Evolutionary conservation across 176 grass and related monocot species (phyloP), one percentile per base, ranked within the genome.

Genomic region (Triticum timopheevii): DNA sequence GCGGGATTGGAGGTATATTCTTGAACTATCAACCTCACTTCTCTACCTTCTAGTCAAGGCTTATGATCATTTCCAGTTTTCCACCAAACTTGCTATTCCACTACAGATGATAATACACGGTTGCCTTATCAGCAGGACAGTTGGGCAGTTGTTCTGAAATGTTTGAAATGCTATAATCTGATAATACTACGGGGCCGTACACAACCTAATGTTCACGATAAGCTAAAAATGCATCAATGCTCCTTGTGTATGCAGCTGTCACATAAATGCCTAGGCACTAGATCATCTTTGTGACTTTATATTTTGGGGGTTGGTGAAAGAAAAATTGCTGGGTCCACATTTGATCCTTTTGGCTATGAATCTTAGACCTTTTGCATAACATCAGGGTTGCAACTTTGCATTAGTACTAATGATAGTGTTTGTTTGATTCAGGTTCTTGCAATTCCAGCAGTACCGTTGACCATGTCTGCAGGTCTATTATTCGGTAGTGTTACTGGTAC

Each of bases 381-480:
- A 30, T 65, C 8, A 81, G 69, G 15, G 11, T 70, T 89, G 20
- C 69, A 84, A 35, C 27, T 70, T 78, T 47, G 56, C 23, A 35
- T 80, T 54, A n/a, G 16, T 77, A 62, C n/a, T 85, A 17, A 54
- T 78, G 40, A 15, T 47, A 4, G 2, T 78, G 49, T 82, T 78
- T 81, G 7, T 65, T 82, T 13, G 24, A 73, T 86, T 81, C 91
- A 99, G 97, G 85, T 99, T 84, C 94, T 99, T 61, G 94, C 94
- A 24, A 97, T 99, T 94, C 97, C 97, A 70, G 97, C 97, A 71
- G 90, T 99, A 83, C 97, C 97, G 17, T 91, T 99, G 88, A 99
- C 97, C 39, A 99, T 99, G 97, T 94, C 94, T 23, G 92, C 92
- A 2, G 97, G 97, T 40, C 89, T 99, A 80, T 89, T 99, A 72